Percentiles rank a stretch among this genome's conserved stretches.
Conservation (phyloP, 352 stramenopile species). For the Globisporangium emineosum region DNA sequence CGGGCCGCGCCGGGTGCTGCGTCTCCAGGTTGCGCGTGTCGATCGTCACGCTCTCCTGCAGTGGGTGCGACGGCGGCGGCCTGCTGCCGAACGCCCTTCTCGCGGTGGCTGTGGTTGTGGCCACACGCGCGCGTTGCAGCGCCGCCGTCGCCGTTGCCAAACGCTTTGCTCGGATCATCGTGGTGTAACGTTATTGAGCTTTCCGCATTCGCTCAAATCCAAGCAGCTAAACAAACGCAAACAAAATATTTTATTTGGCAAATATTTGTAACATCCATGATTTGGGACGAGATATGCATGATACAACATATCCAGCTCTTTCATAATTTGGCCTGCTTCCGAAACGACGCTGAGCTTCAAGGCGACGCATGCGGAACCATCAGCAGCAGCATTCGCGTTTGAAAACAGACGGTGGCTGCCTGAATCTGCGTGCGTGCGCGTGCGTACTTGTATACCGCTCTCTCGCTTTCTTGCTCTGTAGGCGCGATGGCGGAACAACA, state of each 20-base stretch:
- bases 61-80: background rate
- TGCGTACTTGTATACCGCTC: background rate
- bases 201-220: background rate
- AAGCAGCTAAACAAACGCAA: background rate
- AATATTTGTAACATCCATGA: too few species aligned
- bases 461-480: background rate
- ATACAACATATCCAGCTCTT: too few species aligned
- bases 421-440: background rate
- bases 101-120: background rate
- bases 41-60: slow-evolving; percentile 5
- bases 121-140: slow-evolving; percentile 1
- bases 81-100: background rate
- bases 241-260: too few species aligned
- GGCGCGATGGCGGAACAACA: background rate
- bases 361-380: background rate
- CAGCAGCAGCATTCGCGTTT: background rate
- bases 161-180: slow-evolving; percentile 23
- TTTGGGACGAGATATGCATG: too few species aligned
- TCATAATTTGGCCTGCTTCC: background rate
- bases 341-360: background rate
- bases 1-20: slow-evolving; percentile 17
- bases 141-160: background rate
- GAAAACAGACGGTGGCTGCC: background rate
- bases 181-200: background rate
- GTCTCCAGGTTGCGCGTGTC: slow-evolving; percentile 18